phyloP scores from a whole-genome alignment of 2,329 filamentous ascomycete genomes.

The Basipetospora chlamydospora region DNA sequence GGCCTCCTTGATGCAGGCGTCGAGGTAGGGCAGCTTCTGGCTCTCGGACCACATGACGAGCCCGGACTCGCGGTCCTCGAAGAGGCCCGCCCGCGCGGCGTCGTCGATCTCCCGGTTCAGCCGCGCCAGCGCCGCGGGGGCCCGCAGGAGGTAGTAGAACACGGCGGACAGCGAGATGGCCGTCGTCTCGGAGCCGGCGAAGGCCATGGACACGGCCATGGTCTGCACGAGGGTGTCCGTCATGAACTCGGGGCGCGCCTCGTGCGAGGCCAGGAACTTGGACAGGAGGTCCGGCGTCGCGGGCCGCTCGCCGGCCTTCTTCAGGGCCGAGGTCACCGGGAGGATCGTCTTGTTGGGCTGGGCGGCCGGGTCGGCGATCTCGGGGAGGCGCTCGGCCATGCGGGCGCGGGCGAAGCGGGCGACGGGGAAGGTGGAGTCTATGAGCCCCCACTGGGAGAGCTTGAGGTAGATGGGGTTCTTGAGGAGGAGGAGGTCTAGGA shows the following conservation, averaged over 20 bases:
- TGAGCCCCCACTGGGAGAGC: constrained; percentile 50
- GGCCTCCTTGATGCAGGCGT: constrained; percentile 64
- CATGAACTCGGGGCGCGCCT: constrained; percentile 58
- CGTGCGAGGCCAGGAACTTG: constrained; percentile 56
- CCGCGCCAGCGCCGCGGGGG: constrained; percentile 37
- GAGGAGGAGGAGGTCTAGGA: constrained; percentile 52
- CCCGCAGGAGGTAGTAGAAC: constrained; percentile 60
- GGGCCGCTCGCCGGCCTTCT: constrained; percentile 20
- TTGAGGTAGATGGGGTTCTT: constrained; percentile 64
- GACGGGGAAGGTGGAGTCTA: constrained; percentile 56
- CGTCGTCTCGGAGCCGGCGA: constrained; percentile 68
- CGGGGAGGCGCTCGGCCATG: constrained; percentile 47
- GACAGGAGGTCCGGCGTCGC: constrained; percentile 46
- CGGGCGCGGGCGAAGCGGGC: constrained; percentile 56
- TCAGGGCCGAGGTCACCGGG: constrained; percentile 3
- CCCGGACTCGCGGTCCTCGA: constrained; percentile 36
- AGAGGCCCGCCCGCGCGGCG: constrained; percentile 35
- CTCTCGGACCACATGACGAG: constrained; percentile 56
- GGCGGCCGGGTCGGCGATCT: constrained; percentile 17
- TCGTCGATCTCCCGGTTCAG: constrained; percentile 49
- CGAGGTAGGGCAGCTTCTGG: constrained; percentile 59
- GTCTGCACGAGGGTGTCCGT: constrained; percentile 53
- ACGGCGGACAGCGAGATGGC: constrained; percentile 58
- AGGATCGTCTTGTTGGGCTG: neutral
- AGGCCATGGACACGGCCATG: constrained; percentile 57